These are phyloP conservation scores for Ogataea degrootiae DNA, from an alignment of 805 yeast genomes.

Conservation along the genomic window DNA sequence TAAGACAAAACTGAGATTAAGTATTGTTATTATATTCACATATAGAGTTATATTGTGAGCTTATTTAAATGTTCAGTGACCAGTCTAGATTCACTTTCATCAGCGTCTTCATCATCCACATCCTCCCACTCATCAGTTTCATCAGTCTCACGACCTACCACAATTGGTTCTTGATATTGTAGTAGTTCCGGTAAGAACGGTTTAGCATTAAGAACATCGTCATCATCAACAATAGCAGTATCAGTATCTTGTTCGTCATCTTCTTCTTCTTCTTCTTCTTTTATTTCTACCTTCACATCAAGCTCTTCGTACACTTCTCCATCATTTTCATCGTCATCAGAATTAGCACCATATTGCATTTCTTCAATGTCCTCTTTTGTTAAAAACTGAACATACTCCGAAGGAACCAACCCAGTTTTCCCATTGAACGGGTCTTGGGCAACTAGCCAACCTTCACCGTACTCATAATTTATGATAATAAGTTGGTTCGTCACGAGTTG, in stretches of 20 bases:
- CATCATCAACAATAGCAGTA: conserved; percentile 9
- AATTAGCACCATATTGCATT: conserved; percentile 5
- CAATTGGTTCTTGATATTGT: conserved; percentile 15
- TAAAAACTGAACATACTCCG: conserved; percentile 73
- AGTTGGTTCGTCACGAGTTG: conserved; percentile 73
- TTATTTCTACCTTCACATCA: conserved; percentile 5
- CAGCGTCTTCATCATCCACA: conserved; percentile 23
- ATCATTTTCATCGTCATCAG: conserved; percentile 25
- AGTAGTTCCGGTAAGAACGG: conserved; percentile 39
- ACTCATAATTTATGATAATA: conserved; percentile 81
- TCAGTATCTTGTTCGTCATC: conserved; percentile 4
- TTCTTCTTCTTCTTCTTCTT: conserved; percentile 11
- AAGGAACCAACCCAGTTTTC: conserved; percentile 90
- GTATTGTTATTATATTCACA: not conserved
- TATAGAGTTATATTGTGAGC: not conserved
- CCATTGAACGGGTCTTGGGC: conserved; percentile 76
- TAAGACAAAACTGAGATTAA: no score
- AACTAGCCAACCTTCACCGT: conserved; percentile 98
- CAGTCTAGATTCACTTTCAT: not conserved
- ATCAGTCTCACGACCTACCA: conserved; percentile 22
- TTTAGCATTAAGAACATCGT: conserved; percentile 30
- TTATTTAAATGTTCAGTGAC: not conserved
- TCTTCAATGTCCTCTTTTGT: conserved; percentile 25
- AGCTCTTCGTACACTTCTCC: conserved; percentile 8
- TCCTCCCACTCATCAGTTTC: conserved; percentile 27